These are phyloP conservation scores for Arthroderma sp. DNA, from an alignment of 2,329 filamentous ascomycete species.

Conservation along the genomic window DNA sequence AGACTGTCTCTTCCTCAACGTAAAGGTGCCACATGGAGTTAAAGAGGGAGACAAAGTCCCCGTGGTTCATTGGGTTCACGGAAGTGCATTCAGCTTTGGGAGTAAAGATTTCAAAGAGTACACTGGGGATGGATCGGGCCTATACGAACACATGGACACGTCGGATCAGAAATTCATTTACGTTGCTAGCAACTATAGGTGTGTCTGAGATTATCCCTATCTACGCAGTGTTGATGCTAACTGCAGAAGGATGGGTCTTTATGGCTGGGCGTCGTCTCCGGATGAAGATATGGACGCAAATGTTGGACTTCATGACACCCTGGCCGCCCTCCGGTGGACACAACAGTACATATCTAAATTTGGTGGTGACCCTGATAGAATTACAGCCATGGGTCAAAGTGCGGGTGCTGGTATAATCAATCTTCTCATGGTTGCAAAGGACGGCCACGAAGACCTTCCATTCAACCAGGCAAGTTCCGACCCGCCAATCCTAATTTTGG, in stretches of 20 bases:
- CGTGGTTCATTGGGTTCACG: conserved; percentile 4
- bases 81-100: conserved; percentile 1
- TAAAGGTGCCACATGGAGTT: conserved; percentile 2
- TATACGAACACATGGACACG: conserved; percentile 1
- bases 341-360: conserved; percentile 42
- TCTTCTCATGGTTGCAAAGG: conserved; percentile 1
- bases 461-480: conserved; percentile 1
- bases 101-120: background rate
- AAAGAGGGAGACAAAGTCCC: conserved; percentile 4
- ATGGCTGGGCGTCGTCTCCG: conserved; percentile 3
- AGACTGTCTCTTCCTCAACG: conserved; percentile 6
- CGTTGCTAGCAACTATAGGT: conserved; percentile 5
- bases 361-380: conserved; percentile 38
- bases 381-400: conserved; percentile 40
- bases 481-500: background rate
- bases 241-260: conserved; percentile 2
- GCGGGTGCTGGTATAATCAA: conserved; percentile 25
- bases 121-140: background rate
- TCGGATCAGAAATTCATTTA: conserved; percentile 3
- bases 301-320: conserved; percentile 43
- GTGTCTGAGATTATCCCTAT: background rate
- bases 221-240: background rate
- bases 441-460: conserved; percentile 1
- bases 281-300: conserved; percentile 35
- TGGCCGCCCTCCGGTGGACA: conserved; percentile 46